These are phyloP conservation scores for Termitomyces sp. DNA, from an alignment of 768 basidiomycete genomes.

Conservation along the genomic window DNA sequence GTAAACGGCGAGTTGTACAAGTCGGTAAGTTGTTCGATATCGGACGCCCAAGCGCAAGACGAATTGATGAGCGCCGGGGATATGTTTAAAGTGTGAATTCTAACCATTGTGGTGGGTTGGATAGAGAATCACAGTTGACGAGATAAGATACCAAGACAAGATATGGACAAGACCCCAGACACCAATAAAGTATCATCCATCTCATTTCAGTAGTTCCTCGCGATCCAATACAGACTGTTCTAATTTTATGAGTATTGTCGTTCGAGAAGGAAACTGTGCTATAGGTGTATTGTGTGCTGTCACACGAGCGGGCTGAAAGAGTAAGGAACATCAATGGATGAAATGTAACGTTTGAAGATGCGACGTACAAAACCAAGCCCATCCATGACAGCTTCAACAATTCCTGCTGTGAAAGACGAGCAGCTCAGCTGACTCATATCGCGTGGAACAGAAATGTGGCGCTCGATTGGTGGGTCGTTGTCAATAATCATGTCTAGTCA, in stretches of 20 bases:
- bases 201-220: constrained; percentile 78
- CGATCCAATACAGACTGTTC: constrained; percentile 91
- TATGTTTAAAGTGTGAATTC: constrained; percentile 54
- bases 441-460: constrained; percentile 88
- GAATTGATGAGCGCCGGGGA: constrained; percentile 73
- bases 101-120: constrained; percentile 43
- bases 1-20: constrained; percentile 69
- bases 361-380: constrained; percentile 88
- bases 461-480: constrained; percentile 91
- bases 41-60: constrained; percentile 81
- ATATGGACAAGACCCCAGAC: constrained; percentile 19
- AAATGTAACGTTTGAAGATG: background rate
- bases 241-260: constrained; percentile 96
- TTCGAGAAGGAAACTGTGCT: constrained; percentile 75
- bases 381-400: constrained; percentile 96
- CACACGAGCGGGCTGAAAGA: constrained; percentile 78
- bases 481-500: constrained; percentile 92
- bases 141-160: constrained; percentile 16
- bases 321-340: constrained; percentile 6
- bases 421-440: constrained; percentile 94
- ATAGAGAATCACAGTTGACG: background rate
- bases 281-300: constrained; percentile 94
- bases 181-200: constrained; percentile 9
- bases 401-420: constrained; percentile 96
- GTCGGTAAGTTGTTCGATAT: constrained; percentile 56